Evolutionary conservation across 495 filamentous ascomycete genomes (phyloP).

Genomic region (Penicillium canescens): DNA sequence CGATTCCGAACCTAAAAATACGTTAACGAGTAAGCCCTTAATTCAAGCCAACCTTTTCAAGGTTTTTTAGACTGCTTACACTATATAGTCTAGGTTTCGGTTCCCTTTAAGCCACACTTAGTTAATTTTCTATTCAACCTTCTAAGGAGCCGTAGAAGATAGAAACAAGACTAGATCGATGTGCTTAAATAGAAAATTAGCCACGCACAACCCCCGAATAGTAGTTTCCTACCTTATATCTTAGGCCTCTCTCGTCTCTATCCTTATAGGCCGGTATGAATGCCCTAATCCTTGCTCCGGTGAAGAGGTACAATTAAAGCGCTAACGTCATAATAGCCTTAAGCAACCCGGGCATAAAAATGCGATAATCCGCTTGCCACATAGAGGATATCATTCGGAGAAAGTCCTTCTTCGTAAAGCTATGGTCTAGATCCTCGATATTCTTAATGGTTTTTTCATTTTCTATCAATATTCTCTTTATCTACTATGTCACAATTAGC

Average conservation of each 20-base stretch:
- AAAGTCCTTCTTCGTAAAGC: slow-evolving; percentile 24
- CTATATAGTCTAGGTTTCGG: slow-evolving; percentile 2
- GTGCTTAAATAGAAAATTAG: slow-evolving; percentile 5
- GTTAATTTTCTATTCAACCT: slow-evolving; percentile 6
- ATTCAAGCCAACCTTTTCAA: background rate
- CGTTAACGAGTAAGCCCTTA: slow-evolving; percentile 1
- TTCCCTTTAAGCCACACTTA: slow-evolving; percentile 6
- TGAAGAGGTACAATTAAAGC: slow-evolving; percentile 25
- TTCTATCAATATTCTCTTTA: slow-evolving; percentile 17
- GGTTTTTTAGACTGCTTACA: background rate
- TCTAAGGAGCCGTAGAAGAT: slow-evolving; percentile 11
- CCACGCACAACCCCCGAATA: background rate
- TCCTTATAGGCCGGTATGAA: slow-evolving; percentile 18
- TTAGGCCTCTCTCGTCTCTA: slow-evolving; percentile 14
- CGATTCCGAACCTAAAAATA: slow-evolving; percentile 17
- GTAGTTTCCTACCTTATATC: slow-evolving; percentile 11
- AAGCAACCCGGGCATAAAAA: slow-evolving; percentile 17
- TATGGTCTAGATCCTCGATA: slow-evolving; percentile 14
- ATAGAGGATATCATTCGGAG: slow-evolving; percentile 14
- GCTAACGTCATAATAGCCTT: slow-evolving; percentile 20
- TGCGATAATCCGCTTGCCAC: slow-evolving; percentile 13
- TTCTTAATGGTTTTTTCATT: slow-evolving; percentile 15
- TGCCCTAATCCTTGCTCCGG: slow-evolving; percentile 22
- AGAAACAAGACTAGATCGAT: slow-evolving; percentile 15
- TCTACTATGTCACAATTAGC: slow-evolving; percentile 16